Evolutionary conservation across 2,329 filamentous ascomycete genomes (phyloP).

Genomic region (Cryoendolithus antarcticus): DNA sequence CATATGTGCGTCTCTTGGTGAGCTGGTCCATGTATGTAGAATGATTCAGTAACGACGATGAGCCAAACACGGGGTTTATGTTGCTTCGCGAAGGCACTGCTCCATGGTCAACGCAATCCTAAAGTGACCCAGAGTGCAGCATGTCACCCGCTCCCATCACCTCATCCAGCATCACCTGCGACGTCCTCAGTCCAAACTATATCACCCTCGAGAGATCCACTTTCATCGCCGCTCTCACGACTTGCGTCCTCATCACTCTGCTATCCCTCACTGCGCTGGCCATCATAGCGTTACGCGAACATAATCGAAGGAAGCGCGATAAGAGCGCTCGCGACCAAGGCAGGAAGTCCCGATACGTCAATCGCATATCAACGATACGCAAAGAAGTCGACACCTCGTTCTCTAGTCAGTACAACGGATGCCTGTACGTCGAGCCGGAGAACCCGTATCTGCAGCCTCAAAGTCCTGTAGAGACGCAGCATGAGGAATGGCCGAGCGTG

Average conservation of each 20-base stretch:
- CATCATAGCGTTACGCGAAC: slow-evolving; percentile 11
- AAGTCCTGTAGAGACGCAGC: slow-evolving; percentile 15
- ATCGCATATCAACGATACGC: slow-evolving; percentile 14
- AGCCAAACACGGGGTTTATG: too few species aligned
- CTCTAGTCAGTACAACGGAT: slow-evolving; percentile 13
- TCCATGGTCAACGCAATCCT: too few species aligned
- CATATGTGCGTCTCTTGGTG: too few species aligned
- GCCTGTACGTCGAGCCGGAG: slow-evolving; percentile 12
- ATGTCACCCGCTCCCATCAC: too few species aligned
- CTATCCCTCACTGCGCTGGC: slow-evolving; percentile 12
- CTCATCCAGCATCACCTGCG: too few species aligned
- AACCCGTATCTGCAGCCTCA: slow-evolving; percentile 17
- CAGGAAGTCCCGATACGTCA: slow-evolving; percentile 11
- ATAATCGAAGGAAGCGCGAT: slow-evolving; percentile 7
- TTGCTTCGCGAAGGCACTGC: too few species aligned
- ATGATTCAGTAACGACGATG: too few species aligned
- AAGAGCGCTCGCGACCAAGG: slow-evolving; percentile 13
- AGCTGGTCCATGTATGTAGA: too few species aligned
- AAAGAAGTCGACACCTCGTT: slow-evolving; percentile 17
- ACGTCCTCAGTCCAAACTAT: too few species aligned
- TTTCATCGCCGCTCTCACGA: slow-evolving; percentile 13
- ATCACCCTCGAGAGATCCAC: slow-evolving; percentile 3
- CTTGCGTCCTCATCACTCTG: slow-evolving; percentile 12
- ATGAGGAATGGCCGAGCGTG: slow-evolving; percentile 7
- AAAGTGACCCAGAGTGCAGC: too few species aligned